Conservation (phyloP, 768 basidiomycete species). For the Lyophyllum semitale region DNA sequence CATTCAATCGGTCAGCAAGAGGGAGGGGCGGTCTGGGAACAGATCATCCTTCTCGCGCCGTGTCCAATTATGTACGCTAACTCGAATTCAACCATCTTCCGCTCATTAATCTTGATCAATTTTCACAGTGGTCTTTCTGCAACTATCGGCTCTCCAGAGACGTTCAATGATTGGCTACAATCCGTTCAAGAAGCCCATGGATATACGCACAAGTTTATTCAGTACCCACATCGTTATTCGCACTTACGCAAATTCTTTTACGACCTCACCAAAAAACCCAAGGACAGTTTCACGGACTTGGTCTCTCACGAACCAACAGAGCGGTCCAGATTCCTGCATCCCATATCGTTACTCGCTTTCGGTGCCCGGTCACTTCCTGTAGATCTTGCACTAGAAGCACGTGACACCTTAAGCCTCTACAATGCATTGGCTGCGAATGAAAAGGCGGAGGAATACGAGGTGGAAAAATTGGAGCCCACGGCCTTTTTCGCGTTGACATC, state of each 20-base stretch:
- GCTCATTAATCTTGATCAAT: not conserved
- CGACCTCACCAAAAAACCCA: constrained; percentile 23
- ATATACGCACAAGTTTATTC: constrained; percentile 58
- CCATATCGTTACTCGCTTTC: constrained; percentile 59
- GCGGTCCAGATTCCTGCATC: constrained; percentile 60
- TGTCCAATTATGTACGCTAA: constrained; percentile 68
- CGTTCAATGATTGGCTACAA: constrained; percentile 66
- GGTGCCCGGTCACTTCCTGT: constrained; percentile 52
- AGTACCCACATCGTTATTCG: constrained; percentile 71
- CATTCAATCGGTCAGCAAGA: constrained; percentile 73
- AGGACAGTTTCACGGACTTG: constrained; percentile 37
- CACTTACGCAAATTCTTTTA: constrained; percentile 73
- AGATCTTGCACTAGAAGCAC: constrained; percentile 64
- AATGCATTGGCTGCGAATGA: constrained; percentile 33
- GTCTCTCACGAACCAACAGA: constrained; percentile 34
- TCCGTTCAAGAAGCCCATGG: constrained; percentile 61
- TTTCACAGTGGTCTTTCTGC: constrained; percentile 65
- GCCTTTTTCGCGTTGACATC: constrained; percentile 43
- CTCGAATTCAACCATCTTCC: not conserved
- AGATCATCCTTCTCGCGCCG: constrained; percentile 69
- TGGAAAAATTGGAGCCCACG: constrained; percentile 40
- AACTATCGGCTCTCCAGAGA: constrained; percentile 65
- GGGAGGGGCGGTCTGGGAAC: constrained; percentile 73
- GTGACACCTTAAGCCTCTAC: constrained; percentile 57
- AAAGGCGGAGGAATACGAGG: constrained; percentile 10